Conservation (phyloP, 257 asterid genomes). For the Rehmannia glutinosa region DNA sequence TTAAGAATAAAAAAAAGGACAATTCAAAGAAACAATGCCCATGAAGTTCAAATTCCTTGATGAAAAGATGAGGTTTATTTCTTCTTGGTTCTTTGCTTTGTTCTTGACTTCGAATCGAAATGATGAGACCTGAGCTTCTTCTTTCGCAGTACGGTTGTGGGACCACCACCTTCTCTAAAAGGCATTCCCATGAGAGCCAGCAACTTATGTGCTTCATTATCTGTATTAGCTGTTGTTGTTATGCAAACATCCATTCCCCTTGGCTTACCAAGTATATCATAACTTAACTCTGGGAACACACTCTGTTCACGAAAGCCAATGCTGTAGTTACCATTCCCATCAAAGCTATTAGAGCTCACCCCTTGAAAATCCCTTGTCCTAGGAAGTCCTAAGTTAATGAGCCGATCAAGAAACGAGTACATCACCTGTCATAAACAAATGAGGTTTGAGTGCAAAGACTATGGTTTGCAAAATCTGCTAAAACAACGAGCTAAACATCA, state of each 20-base stretch:
- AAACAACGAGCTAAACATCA: not conserved
- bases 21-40: not conserved
- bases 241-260: constrained; percentile 98
- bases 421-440: constrained; percentile 50
- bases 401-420: constrained; percentile 89
- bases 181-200: constrained; percentile 97
- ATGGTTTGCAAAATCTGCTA: too few relatives aligned
- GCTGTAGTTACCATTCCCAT: constrained; percentile 92
- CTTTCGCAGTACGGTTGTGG: constrained; percentile 41
- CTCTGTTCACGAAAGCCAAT: constrained; percentile 84
- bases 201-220: constrained; percentile 70
- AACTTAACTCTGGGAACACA: constrained; percentile 86
- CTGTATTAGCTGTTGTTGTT: constrained; percentile 75
- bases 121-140: constrained; percentile 91
- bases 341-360: constrained; percentile 82
- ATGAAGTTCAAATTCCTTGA: not conserved
- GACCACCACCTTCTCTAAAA: constrained; percentile 63
- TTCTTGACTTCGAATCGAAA: constrained; percentile 77
- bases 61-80: constrained; percentile 17
- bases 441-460: not conserved
- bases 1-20: not conserved
- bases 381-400: constrained; percentile 90
- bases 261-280: constrained; percentile 69
- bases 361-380: constrained; percentile 95
- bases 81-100: constrained; percentile 53